Evolutionary conservation across 2,329 filamentous ascomycete species (phyloP).

Genomic region (Thermothelomyces thermophilus): DNA sequence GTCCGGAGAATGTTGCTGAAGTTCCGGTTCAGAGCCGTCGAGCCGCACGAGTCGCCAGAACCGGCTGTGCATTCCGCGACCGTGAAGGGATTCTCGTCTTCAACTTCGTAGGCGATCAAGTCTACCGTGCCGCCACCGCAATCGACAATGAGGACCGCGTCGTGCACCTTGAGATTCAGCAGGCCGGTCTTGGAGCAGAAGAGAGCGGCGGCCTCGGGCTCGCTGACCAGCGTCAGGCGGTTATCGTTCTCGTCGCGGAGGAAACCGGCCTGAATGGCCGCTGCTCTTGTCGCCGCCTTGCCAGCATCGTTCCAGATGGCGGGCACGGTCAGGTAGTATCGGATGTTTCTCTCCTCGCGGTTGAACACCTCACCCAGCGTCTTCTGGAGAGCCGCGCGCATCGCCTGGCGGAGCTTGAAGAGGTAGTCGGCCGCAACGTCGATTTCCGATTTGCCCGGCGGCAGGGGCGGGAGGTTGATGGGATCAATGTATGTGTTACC

Average conservation of each 20-base stretch:
- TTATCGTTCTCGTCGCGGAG: slow-evolving; percentile 97
- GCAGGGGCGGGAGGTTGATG: slow-evolving; percentile 95
- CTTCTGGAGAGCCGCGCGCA: slow-evolving; percentile 93
- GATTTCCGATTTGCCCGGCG: slow-evolving; percentile 96
- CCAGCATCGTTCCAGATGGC: slow-evolving; percentile 99
- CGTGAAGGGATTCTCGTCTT: slow-evolving; percentile 94
- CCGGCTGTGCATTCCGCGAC: slow-evolving; percentile 96
- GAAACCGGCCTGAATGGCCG: slow-evolving; percentile 95
- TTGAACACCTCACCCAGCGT: slow-evolving; percentile 96
- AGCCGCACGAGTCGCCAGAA: slow-evolving; percentile 95
- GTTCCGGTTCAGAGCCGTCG: slow-evolving; percentile 95
- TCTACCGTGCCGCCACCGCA: slow-evolving; percentile 98
- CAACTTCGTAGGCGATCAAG: slow-evolving; percentile 97
- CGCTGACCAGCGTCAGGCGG: slow-evolving; percentile 85
- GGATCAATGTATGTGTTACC: slow-evolving; percentile 99
- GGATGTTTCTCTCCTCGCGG: slow-evolving; percentile 93
- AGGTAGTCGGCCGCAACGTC: slow-evolving; percentile 99
- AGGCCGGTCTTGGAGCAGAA: slow-evolving; percentile 97
- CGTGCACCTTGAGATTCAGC: slow-evolving; percentile 93
- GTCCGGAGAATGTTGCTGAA: slow-evolving; percentile 97
- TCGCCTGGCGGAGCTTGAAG: slow-evolving; percentile 94
- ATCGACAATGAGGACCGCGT: slow-evolving; percentile 96
- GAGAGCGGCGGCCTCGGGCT: slow-evolving; percentile 92
- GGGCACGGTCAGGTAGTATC: slow-evolving; percentile 96
- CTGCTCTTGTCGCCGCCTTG: slow-evolving; percentile 91